Base-by-base conservation (phyloP, 495 filamentous ascomycete species). In the Xylaria cubensis region DNA sequence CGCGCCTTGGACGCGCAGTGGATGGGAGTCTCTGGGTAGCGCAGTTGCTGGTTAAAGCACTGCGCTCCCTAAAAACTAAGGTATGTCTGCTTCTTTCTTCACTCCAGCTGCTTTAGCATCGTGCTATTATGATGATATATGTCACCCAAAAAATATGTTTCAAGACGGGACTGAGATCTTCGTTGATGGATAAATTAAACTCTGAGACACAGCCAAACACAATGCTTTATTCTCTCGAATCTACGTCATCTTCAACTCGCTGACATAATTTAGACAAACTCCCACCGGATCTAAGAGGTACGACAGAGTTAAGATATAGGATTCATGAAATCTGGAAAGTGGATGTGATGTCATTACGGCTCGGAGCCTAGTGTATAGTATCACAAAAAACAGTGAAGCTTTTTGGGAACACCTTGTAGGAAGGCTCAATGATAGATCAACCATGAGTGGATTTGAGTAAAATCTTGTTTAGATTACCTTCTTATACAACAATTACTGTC, bases 1-100 rank as follows among this genome's bases (percentile, higher is more conserved):
- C 64, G 91, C 95, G 36, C 97, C 96, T 32, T 98, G 94, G 94
- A 84, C 77, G 63, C 79, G 72, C 48, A 80, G 80, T 32, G 92
- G 91, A 6, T 97, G 94, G 94, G 74, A 72, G 53, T 78, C 81
- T 6, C 64, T 87, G 64, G 74, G 71, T 0, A 76, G 76, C 69
- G 80, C 74, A n/a, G 74, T 82, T 32, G 64, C 72, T 26, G 74
- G 44, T 44, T 77, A 70, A 71, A 51, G 19, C 32, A 39, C 51
- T 69, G 70, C 74, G 71, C 50, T 17, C 39, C 19, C 24, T 10
- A 21, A 36, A 46, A 39, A 19, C 3, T 65, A 1, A 15, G 13
- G 65, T 67, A 67, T 44, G 65, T 56, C 9, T 41, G 15, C 36
- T 12, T 42, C 1, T 55, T n/a, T 13, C 0, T 10, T 67, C 36